phyloP scores from a whole-genome alignment of 225 moss, liverwort and hornwort genomes.

The Pseudoscleropodium purum region DNA sequence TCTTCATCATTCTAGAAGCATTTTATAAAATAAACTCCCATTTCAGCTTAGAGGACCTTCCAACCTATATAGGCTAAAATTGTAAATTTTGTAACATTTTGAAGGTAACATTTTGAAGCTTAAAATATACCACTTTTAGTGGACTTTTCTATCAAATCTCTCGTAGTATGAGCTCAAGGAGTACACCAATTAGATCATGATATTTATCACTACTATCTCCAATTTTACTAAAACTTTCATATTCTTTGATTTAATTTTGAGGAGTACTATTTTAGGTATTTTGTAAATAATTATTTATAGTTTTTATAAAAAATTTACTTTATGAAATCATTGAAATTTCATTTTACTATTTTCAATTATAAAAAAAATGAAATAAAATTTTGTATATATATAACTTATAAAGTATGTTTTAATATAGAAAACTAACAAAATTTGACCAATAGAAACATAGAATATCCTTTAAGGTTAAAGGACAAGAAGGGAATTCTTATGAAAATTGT shows the following conservation, averaged over 20 bases:
- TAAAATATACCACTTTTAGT: accelerated
- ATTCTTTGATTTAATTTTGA: not conserved
- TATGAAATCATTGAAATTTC: not conserved
- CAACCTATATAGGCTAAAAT: not conserved
- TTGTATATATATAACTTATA: too few relatives aligned
- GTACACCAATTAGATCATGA: not conserved
- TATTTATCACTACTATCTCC: not conserved
- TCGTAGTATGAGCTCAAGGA: not conserved
- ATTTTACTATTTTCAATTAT: too few relatives aligned
- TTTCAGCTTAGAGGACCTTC: not conserved
- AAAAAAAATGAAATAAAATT: too few relatives aligned
- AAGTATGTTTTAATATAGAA: not conserved
- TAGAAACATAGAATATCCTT: accelerated
- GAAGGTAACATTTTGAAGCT: not conserved
- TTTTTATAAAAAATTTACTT: not conserved
- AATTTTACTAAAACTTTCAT: not conserved
- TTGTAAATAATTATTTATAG: too few relatives aligned
- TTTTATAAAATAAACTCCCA: not conserved
- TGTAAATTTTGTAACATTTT: accelerated
- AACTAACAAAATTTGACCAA: not conserved
- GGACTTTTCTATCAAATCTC: not conserved
- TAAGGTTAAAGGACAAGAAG: not conserved
- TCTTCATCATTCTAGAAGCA: not conserved
- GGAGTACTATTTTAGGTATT: not conserved
- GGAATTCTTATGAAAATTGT: accelerated